phyloP scores from a whole-genome alignment of 1,284 basidiomycete genomes.

The Laetiporus sulphureus region DNA sequence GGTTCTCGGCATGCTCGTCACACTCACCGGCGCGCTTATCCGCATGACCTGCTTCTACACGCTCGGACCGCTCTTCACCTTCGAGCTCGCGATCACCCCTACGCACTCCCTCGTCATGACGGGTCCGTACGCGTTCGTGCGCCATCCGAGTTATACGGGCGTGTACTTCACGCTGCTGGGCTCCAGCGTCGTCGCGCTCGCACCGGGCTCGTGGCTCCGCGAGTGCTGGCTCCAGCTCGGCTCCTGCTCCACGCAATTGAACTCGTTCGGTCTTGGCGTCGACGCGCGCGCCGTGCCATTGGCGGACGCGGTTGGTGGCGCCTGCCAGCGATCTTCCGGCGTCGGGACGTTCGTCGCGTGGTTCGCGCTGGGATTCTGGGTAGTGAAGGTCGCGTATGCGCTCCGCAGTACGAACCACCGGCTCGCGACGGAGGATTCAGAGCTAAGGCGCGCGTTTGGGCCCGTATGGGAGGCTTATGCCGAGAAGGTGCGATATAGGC shows the following conservation, averaged over 20 bases:
- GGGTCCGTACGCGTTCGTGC: constrained; percentile 24
- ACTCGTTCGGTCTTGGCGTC: background rate
- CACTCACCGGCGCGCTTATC: constrained; percentile 13
- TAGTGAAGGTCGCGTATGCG: constrained; percentile 19
- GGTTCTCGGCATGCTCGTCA: constrained; percentile 14
- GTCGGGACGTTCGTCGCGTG: constrained; percentile 15
- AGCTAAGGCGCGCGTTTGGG: constrained; percentile 44
- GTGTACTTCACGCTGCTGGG: constrained; percentile 23
- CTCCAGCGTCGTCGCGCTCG: constrained; percentile 16
- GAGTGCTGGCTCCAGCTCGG: constrained; percentile 17
- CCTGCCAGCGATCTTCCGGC: background rate
- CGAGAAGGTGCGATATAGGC: constrained; percentile 41
- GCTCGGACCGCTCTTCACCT: constrained; percentile 25
- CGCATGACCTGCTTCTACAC: constrained; percentile 22
- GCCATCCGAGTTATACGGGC: constrained; percentile 26
- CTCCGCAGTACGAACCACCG: constrained; percentile 21
- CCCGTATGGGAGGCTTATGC: constrained; percentile 50
- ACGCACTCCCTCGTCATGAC: constrained; percentile 20
- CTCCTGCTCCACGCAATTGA: constrained; percentile 8
- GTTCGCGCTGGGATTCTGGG: constrained; percentile 20
- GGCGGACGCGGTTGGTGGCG: constrained; percentile 14
- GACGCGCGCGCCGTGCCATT: background rate
- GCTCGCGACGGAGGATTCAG: constrained; percentile 38
- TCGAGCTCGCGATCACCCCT: constrained; percentile 23
- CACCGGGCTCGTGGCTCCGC: constrained; percentile 21